A percentile compares a stretch with the other conserved stretches of the same genome.
phyloP scores from a whole-genome alignment of 1,139 yeast species.

The Yamadazyma conglobata region DNA sequence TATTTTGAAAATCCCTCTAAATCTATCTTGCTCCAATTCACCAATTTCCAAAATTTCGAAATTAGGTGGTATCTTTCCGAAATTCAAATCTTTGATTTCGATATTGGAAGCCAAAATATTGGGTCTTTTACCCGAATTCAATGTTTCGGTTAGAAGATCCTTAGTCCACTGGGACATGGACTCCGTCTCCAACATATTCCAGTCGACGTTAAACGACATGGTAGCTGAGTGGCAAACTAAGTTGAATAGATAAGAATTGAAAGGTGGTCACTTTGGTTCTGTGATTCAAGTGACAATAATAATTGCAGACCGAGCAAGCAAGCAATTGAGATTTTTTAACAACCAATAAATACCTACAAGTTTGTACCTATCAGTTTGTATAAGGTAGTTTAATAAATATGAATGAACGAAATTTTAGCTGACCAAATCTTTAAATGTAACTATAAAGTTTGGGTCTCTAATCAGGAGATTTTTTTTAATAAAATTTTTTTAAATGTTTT shows the following conservation, averaged over 20 bases:
- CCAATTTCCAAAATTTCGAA: slow-evolving; percentile 85
- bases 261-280: neutral
- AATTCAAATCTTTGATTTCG: slow-evolving; percentile 66
- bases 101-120: slow-evolving; percentile 73
- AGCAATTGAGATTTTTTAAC: too few species aligned
- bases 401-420: too few species aligned
- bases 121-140: slow-evolving; percentile 75
- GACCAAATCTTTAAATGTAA: too few species aligned
- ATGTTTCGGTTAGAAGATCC: slow-evolving; percentile 69
- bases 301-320: too few species aligned
- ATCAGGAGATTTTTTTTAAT: too few species aligned
- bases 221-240: neutral
- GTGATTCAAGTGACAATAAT: too few species aligned
- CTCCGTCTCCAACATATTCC: slow-evolving; percentile 76
- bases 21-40: slow-evolving; percentile 74
- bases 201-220: slow-evolving; percentile 79
- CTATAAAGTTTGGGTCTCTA: too few species aligned
- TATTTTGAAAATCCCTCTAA: slow-evolving; percentile 81
- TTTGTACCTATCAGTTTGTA: too few species aligned
- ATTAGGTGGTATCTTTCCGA: slow-evolving; percentile 75
- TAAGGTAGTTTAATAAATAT: too few species aligned
- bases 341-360: too few species aligned
- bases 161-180: slow-evolving; percentile 64
- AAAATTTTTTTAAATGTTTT: too few species aligned
- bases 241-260: neutral